These are phyloP conservation scores for Melanomma pulvis-pyrius DNA, from an alignment of 495 filamentous ascomycete genomes.

Conservation along the genomic window DNA sequence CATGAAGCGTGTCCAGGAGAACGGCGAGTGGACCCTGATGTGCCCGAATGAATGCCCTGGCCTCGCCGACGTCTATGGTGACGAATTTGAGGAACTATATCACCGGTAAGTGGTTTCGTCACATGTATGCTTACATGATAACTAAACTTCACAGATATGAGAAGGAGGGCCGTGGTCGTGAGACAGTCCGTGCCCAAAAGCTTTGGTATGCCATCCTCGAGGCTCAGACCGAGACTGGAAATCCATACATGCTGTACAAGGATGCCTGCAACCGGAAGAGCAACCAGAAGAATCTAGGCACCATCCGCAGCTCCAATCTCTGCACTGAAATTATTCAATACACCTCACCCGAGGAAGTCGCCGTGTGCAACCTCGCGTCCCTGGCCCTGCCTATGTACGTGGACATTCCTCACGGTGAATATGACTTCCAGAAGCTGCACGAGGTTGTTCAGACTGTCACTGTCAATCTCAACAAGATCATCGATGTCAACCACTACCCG, in stretches of 20 bases:
- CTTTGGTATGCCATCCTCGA: constrained; percentile 98
- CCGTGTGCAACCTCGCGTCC: constrained; percentile 96
- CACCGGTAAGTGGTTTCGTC: constrained; percentile 52
- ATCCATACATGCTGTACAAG: constrained; percentile 99
- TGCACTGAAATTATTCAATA: constrained; percentile 99
- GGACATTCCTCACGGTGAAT: constrained; percentile 75
- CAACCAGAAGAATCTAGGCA: constrained; percentile 99
- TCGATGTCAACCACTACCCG: constrained; percentile 96
- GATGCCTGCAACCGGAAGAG: constrained; percentile 97
- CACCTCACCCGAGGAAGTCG: constrained; percentile 94
- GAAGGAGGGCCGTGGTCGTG: constrained; percentile 81
- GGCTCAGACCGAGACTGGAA: constrained; percentile 97
- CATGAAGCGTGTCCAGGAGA: constrained; percentile 98
- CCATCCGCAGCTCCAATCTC: constrained; percentile 96
- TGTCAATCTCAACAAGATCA: constrained; percentile 95
- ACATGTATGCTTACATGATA: neutral
- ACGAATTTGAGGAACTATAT: constrained; percentile 94
- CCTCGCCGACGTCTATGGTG: constrained; percentile 93
- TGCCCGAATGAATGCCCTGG: constrained; percentile 95
- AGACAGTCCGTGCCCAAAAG: constrained; percentile 95
- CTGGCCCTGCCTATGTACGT: constrained; percentile 88
- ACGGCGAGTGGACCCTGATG: constrained; percentile 95
- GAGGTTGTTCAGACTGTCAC: constrained; percentile 88
- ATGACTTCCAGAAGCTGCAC: constrained; percentile 94
- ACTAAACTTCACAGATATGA: constrained; percentile 63